phyloP scores from a whole-genome alignment of 163 green algal genomes.

The Prototheca wickerhamii region DNA sequence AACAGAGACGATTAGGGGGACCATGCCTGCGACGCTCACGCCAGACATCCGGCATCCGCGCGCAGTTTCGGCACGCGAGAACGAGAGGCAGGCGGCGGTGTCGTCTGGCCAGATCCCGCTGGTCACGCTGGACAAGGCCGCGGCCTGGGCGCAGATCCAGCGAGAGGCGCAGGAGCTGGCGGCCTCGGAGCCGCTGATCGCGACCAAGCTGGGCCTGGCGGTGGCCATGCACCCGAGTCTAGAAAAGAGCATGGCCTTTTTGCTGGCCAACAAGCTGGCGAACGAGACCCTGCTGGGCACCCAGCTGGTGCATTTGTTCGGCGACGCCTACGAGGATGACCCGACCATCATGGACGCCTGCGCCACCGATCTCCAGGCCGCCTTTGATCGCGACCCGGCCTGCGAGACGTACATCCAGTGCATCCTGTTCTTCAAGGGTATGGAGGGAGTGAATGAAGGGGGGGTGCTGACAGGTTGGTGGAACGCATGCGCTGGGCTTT shows the following conservation, averaged over 20 bases:
- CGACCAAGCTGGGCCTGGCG: slow-evolving; percentile 36
- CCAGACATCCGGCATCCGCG: no score
- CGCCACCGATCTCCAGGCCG: slow-evolving; percentile 69
- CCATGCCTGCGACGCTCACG: no score
- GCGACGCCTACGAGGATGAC: slow-evolving; percentile 57
- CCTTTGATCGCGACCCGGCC: slow-evolving; percentile 89
- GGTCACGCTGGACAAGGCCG: background rate
- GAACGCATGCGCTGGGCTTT: no score
- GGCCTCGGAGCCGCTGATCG: background rate
- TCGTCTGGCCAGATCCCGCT: background rate
- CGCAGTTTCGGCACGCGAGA: background rate
- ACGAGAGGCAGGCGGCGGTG: background rate
- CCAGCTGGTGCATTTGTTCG: slow-evolving; percentile 72
- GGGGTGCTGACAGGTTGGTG: no score
- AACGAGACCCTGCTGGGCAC: slow-evolving; percentile 67
- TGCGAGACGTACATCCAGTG: slow-evolving; percentile 78
- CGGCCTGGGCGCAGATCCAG: background rate
- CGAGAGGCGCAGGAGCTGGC: background rate
- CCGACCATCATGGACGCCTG: slow-evolving; percentile 43
- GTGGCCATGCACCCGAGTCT: slow-evolving; percentile 67
- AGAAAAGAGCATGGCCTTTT: slow-evolving; percentile 61
- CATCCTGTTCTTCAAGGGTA: slow-evolving; percentile 66
- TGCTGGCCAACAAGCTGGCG: slow-evolving; percentile 86
- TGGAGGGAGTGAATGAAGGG: slow-evolving; percentile 20
- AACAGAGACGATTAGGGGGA: no score